Percentiles rank a stretch among this genome's conserved stretches.
phyloP scores from a whole-genome alignment of 495 filamentous ascomycete species.

The Collariella sp. region DNA sequence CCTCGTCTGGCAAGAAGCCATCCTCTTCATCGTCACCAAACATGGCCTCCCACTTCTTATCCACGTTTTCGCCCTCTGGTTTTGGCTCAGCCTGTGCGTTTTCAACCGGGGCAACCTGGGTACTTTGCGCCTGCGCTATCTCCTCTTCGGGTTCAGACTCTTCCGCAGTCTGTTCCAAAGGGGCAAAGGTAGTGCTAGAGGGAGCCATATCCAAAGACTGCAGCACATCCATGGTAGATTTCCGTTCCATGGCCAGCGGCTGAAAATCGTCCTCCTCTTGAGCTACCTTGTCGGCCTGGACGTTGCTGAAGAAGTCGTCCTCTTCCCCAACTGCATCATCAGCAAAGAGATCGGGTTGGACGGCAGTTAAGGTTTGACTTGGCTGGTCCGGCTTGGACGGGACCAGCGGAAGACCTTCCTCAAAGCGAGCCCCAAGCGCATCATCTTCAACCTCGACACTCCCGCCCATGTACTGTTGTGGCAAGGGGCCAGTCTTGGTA shows the following conservation, averaged over 20 bases:
- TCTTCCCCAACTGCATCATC: slow-evolving; percentile 32
- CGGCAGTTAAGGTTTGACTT: slow-evolving; percentile 2
- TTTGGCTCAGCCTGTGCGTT: slow-evolving; percentile 15
- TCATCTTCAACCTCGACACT: slow-evolving; percentile 33
- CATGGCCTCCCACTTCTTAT: slow-evolving; percentile 75
- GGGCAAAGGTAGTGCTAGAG: slow-evolving; percentile 21
- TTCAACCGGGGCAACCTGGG: not conserved
- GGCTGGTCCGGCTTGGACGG: slow-evolving; percentile 9
- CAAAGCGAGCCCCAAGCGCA: slow-evolving; percentile 43
- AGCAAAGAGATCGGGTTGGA: slow-evolving; percentile 28
- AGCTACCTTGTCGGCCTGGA: slow-evolving; percentile 16
- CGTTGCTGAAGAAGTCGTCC: slow-evolving; percentile 46
- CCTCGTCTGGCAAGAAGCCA: slow-evolving; percentile 42
- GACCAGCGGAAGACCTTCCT: slow-evolving; percentile 54
- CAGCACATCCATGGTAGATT: slow-evolving; percentile 52
- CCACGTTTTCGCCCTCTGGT: slow-evolving; percentile 45
- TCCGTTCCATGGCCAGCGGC: slow-evolving; percentile 40
- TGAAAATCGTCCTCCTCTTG: slow-evolving; percentile 13
- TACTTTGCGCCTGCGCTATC: not conserved
- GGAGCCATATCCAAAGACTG: slow-evolving; percentile 21
- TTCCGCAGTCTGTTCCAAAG: slow-evolving; percentile 31
- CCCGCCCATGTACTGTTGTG: slow-evolving; percentile 29
- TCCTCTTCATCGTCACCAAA: slow-evolving; percentile 74
- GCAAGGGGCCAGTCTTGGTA: not conserved
- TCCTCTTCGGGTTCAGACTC: slow-evolving; percentile 16